phyloP scores from a whole-genome alignment of 2,329 filamentous ascomycete genomes.

The Aspergillus versicolor region DNA sequence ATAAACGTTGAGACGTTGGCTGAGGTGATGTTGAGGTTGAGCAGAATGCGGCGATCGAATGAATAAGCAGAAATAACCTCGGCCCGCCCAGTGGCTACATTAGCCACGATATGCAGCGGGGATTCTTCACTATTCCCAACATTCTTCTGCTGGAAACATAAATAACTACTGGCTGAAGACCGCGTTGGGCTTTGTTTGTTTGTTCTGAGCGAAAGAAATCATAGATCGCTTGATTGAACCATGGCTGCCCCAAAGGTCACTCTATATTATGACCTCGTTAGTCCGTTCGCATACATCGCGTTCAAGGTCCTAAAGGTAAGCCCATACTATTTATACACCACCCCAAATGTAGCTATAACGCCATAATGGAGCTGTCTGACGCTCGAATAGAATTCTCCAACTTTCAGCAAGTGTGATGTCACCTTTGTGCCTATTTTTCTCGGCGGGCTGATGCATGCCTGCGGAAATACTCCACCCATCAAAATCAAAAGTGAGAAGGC shows the following conservation, averaged over 20 bases:
- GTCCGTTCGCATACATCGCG: slow-evolving; percentile 61
- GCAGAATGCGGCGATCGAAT: slow-evolving; percentile 3
- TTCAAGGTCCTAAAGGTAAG: slow-evolving; percentile 57
- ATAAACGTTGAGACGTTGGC: background rate
- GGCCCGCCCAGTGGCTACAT: slow-evolving; percentile 6
- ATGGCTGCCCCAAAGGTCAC: slow-evolving; percentile 54
- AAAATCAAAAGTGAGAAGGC: slow-evolving; percentile 53
- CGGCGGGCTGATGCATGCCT: slow-evolving; percentile 58
- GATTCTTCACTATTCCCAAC: background rate
- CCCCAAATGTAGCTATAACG: background rate
- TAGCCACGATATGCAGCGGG: slow-evolving; percentile 2
- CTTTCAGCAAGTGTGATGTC: slow-evolving; percentile 56
- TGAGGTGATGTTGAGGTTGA: background rate
- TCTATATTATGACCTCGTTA: slow-evolving; percentile 60
- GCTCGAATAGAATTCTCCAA: slow-evolving; percentile 50
- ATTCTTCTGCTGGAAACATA: background rate
- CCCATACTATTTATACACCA: slow-evolving; percentile 4
- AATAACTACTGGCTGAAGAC: background rate
- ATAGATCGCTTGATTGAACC: background rate
- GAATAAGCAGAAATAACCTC: slow-evolving; percentile 8
- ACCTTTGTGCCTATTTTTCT: slow-evolving; percentile 61
- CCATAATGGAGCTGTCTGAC: background rate
- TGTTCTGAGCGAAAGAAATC: background rate
- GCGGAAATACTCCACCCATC: slow-evolving; percentile 55
- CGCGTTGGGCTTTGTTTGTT: background rate